Evolutionary conservation across 129 eudicot genomes (phyloP).

Genomic region (Tanacetum coccineum): DNA sequence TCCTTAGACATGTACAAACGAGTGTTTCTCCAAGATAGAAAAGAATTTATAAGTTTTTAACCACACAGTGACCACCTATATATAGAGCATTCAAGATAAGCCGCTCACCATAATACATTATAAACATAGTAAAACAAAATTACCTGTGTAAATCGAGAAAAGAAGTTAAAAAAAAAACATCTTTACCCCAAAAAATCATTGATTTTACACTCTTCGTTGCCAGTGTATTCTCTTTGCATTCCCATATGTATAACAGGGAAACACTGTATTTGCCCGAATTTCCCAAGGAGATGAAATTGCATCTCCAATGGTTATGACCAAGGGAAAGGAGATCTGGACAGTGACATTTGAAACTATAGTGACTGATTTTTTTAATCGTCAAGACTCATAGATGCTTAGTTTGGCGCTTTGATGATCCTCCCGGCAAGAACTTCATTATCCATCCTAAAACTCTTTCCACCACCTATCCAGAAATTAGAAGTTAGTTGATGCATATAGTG

Average conservation of each 20-base stretch:
- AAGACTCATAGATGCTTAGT: slow-evolving; percentile 59
- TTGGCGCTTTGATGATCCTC: slow-evolving; percentile 87
- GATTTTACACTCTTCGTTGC: slow-evolving; percentile 21
- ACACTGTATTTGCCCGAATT: slow-evolving; percentile 30
- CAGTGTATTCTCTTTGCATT: slow-evolving; percentile 25
- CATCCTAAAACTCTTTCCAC: slow-evolving; percentile 96
- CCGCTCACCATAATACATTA: slow-evolving; percentile 18
- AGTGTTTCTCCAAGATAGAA: neutral
- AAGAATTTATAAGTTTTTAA: neutral
- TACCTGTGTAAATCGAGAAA: slow-evolving; percentile 21
- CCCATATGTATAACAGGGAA: slow-evolving; percentile 26
- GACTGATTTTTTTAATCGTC: neutral
- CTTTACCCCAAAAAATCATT: slow-evolving; percentile 12
- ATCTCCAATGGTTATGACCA: slow-evolving; percentile 31
- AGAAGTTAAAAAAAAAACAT: neutral
- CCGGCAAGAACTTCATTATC: slow-evolving; percentile 99
- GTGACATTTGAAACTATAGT: slow-evolving; percentile 13
- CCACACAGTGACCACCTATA: slow-evolving; percentile 8
- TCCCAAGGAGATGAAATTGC: slow-evolving; percentile 34
- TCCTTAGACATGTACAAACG: neutral
- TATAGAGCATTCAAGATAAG: slow-evolving; percentile 13
- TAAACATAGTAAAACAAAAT: slow-evolving; percentile 18
- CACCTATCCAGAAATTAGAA: slow-evolving; percentile 45
- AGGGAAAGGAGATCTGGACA: slow-evolving; percentile 13
- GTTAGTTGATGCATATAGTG: neutral